Conservation (phyloP, 805 yeast species). For the Schizosaccharomyces octosporus region DNA sequence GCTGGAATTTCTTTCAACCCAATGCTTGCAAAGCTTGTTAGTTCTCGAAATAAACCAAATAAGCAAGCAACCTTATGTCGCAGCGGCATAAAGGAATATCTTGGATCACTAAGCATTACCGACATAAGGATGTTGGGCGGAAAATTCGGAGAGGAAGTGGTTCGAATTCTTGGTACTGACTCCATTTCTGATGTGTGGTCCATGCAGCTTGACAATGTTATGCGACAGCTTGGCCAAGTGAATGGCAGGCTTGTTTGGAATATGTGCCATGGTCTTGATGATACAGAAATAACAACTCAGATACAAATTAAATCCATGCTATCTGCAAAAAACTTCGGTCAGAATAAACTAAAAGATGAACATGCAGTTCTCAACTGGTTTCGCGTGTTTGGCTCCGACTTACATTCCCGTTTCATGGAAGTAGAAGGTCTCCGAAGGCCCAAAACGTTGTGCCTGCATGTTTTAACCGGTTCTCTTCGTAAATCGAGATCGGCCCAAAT, state of each 20-base stretch:
- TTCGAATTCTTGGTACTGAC: slow-evolving; percentile 24
- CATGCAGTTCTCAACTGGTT: slow-evolving; percentile 56
- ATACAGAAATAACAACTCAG: slow-evolving; percentile 30
- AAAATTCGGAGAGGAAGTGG: slow-evolving; percentile 41
- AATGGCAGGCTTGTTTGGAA: slow-evolving; percentile 32
- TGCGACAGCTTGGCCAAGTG: slow-evolving; percentile 18
- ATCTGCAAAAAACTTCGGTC: slow-evolving; percentile 51
- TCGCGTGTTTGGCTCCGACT: slow-evolving; percentile 57
- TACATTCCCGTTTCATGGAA: slow-evolving; percentile 45
- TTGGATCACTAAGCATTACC: slow-evolving; percentile 34
- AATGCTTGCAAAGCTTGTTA: slow-evolving; percentile 63
- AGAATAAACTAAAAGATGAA: slow-evolving; percentile 24
- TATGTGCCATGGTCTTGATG: slow-evolving; percentile 38
- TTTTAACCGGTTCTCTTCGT: slow-evolving; percentile 1
- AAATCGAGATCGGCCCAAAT: neutral
- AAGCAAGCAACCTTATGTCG: slow-evolving; percentile 45
- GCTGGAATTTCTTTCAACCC: slow-evolving; percentile 66
- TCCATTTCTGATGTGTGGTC: slow-evolving; percentile 10
- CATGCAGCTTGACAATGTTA: neutral
- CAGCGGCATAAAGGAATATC: slow-evolving; percentile 24
- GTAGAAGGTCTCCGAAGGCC: slow-evolving; percentile 23
- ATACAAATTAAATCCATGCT: slow-evolving; percentile 64
- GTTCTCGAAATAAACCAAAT: slow-evolving; percentile 65
- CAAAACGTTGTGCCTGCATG: slow-evolving; percentile 24
- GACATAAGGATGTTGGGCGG: slow-evolving; percentile 89